A percentile compares a stretch with the other conserved stretches of the same genome.
These are phyloP conservation scores for Oropetium thomaeum DNA, from an alignment of 176 grass and related monocot genomes.

Conservation along the genomic window DNA sequence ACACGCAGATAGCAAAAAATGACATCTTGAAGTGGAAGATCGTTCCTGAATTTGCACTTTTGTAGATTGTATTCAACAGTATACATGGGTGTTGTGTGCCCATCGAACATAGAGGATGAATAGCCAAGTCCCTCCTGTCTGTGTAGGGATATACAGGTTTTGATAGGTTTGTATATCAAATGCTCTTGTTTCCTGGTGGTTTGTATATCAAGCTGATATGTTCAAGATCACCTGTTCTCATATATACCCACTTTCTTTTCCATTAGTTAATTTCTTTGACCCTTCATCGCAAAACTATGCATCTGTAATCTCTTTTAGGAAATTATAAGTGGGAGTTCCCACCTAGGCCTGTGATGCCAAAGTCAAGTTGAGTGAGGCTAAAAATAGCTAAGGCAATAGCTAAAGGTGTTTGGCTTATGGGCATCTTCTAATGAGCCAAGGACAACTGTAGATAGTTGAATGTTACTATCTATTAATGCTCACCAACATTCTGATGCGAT, in stretches of 20 bases:
- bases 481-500: neutral
- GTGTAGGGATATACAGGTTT: slow-evolving; percentile 28
- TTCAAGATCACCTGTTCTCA: slow-evolving; percentile 8
- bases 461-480: neutral
- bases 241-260: neutral
- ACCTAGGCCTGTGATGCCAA: neutral
- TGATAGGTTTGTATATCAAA: neutral
- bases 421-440: neutral
- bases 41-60: slow-evolving; percentile 11
- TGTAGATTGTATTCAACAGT: slow-evolving; percentile 35
- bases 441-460: neutral
- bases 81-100: slow-evolving; percentile 27
- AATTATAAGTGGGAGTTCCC: neutral
- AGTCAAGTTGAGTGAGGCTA: neutral
- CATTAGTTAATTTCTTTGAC: neutral
- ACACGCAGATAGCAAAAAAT: slow-evolving; percentile 2
- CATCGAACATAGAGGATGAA: slow-evolving; percentile 34
- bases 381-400: no score
- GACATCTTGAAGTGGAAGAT: slow-evolving; percentile 4
- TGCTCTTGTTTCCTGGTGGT: neutral
- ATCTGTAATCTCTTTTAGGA: neutral
- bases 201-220: slow-evolving; percentile 28
- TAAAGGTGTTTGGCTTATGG: neutral
- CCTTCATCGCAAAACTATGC: neutral
- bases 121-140: slow-evolving; percentile 24